A percentile compares a stretch with the other conserved stretches of the same genome.
Evolutionary conservation across 2,329 filamentous ascomycete genomes (phyloP).

Genomic region (Microsporum audouinii): DNA sequence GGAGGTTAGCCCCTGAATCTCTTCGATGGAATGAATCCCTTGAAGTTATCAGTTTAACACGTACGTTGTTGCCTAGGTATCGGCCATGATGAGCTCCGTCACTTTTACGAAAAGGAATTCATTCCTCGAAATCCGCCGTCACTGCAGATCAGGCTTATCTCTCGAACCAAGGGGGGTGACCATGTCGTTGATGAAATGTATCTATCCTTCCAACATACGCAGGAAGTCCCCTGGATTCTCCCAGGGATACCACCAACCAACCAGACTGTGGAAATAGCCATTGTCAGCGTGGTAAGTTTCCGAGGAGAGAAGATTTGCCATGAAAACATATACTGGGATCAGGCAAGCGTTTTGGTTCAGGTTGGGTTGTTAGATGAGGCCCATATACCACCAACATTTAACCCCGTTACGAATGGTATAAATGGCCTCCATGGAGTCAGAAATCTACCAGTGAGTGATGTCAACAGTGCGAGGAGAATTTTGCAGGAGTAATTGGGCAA

Average conservation of each 20-base stretch:
- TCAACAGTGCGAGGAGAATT: conserved; percentile 25
- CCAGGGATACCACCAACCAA: conserved; percentile 47
- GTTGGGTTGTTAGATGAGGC: conserved; percentile 46
- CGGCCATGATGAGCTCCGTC: conserved; percentile 30
- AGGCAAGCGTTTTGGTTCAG: conserved; percentile 50
- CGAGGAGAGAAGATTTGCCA: conserved; percentile 41
- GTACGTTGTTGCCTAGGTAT: conserved; percentile 22
- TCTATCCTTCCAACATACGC: conserved; percentile 46
- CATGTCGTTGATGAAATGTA: conserved; percentile 52
- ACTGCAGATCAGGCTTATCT: conserved; percentile 43
- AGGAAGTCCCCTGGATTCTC: conserved; percentile 48
- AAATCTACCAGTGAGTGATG: conserved; percentile 27
- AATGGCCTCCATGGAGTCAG: conserved; percentile 17
- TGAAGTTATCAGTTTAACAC: neutral
- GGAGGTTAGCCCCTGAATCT: conserved; percentile 21
- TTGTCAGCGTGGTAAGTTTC: conserved; percentile 47
- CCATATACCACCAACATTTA: conserved; percentile 39
- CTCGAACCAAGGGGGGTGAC: conserved; percentile 47
- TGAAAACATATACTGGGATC: conserved; percentile 52
- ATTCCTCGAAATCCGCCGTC: conserved; percentile 41
- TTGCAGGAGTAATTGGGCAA: conserved; percentile 14
- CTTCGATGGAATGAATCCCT: neutral
- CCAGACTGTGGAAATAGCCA: conserved; percentile 45
- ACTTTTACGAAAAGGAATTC: conserved; percentile 49
- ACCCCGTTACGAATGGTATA: neutral